Percentiles rank a stretch among this genome's conserved stretches.
Evolutionary conservation across 345 rosid species (phyloP).

Genomic region (Corchorus capsularis): DNA sequence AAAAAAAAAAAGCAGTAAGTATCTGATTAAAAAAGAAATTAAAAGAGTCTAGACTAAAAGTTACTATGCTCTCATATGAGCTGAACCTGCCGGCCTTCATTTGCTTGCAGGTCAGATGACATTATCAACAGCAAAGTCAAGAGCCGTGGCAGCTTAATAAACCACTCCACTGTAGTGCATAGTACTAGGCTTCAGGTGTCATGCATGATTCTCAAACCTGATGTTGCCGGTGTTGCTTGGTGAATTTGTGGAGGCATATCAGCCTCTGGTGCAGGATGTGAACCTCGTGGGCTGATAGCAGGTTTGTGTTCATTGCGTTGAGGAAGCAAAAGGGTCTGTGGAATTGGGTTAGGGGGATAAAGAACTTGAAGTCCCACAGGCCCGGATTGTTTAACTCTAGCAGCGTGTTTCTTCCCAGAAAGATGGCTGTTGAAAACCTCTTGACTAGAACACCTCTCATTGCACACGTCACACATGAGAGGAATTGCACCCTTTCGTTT

Average conservation of each 20-base stretch:
- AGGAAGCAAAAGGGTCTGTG: slow-evolving; percentile 13
- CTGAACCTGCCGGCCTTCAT: not conserved
- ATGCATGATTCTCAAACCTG: slow-evolving; percentile 12
- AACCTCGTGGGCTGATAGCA: slow-evolving; percentile 12
- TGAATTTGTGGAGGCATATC: slow-evolving; percentile 21
- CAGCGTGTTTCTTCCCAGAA: slow-evolving; percentile 43
- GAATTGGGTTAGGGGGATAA: slow-evolving; percentile 38
- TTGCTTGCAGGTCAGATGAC: slow-evolving; percentile 12
- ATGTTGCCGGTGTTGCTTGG: slow-evolving; percentile 12
- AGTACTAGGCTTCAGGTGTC: not conserved
- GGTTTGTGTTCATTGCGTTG: slow-evolving; percentile 23
- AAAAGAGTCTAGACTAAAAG: not conserved
- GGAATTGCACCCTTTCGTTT: slow-evolving; percentile 35
- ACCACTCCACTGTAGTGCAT: not conserved
- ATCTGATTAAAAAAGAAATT: not conserved
- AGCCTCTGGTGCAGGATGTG: slow-evolving; percentile 17
- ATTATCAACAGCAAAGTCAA: not conserved
- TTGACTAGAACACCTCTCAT: slow-evolving; percentile 38
- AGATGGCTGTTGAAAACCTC: slow-evolving; percentile 40
- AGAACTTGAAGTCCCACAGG: slow-evolving; percentile 36
- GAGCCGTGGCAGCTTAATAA: not conserved
- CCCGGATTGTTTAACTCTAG: slow-evolving; percentile 37
- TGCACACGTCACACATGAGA: slow-evolving; percentile 40
- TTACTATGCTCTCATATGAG: not conserved
- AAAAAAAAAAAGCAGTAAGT: not conserved